A percentile compares a stretch with the other conserved stretches of the same genome.
Conservation (phyloP, 306 rosid species). For the Rosa multiflora region DNA sequence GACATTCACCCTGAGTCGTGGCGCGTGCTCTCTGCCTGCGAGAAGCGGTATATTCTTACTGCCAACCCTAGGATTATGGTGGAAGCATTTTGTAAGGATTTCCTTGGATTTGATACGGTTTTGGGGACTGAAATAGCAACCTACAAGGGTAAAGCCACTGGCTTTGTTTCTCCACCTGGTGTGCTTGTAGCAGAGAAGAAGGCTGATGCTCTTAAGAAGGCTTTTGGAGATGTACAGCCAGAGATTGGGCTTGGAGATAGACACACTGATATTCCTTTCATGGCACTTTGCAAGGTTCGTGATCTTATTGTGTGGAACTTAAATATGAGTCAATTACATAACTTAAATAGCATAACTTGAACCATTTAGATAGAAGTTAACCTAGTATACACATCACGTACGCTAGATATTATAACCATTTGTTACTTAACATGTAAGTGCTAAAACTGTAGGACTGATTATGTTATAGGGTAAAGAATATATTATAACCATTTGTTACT, state of each 20-base stretch:
- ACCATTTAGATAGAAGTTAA: too few species aligned
- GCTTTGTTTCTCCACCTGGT: constrained; percentile 52
- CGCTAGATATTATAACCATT: too few species aligned
- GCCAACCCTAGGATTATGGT: constrained; percentile 86
- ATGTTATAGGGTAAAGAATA: too few species aligned
- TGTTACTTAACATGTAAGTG: too few species aligned
- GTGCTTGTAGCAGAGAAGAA: constrained; percentile 65
- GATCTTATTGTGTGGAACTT: neutral
- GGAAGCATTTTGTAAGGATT: constrained; percentile 69
- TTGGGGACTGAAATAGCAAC: constrained; percentile 62
- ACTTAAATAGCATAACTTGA: too few species aligned
- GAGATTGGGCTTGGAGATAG: constrained; percentile 84
- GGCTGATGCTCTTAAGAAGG: constrained; percentile 47
- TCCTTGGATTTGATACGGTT: constrained; percentile 62
- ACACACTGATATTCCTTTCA: constrained; percentile 66
- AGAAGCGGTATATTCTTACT: constrained; percentile 57
- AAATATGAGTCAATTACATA: neutral
- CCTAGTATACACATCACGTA: too few species aligned
- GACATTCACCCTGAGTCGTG: constrained; percentile 68
- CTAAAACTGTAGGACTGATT: too few species aligned
- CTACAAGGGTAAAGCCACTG: constrained; percentile 67
- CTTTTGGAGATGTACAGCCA: constrained; percentile 49
- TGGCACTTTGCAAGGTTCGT: constrained; percentile 74
- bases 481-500: too few species aligned
- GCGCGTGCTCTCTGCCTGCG: constrained; percentile 72